A percentile compares a stretch with the other conserved stretches of the same genome.
These are phyloP conservation scores for Apiospora arundinis DNA, from an alignment of 2,329 filamentous ascomycete genomes.

Conservation along the genomic window DNA sequence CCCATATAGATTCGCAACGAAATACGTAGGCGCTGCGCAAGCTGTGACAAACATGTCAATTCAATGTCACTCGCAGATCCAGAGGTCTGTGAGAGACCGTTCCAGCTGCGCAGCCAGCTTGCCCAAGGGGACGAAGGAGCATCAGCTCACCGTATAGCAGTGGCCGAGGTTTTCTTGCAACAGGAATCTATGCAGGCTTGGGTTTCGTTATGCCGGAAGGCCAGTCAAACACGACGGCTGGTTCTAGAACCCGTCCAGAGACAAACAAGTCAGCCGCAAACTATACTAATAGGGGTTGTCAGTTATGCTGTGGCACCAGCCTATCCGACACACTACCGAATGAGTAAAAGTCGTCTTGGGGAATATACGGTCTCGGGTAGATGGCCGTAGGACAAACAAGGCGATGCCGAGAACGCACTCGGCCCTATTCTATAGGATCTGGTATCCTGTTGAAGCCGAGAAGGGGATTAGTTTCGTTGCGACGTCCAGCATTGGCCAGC, in stretches of 20 bases:
- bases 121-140: not conserved
- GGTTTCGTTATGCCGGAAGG: not conserved
- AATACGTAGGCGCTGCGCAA: conserved; percentile 1
- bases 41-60: not conserved
- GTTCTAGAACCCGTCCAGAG: not conserved
- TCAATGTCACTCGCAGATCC: not conserved
- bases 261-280: conserved; percentile 12
- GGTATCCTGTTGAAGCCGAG: not conserved
- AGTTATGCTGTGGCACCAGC: not conserved
- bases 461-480: not conserved
- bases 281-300: not conserved
- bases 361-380: not conserved
- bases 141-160: not conserved
- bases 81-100: not conserved
- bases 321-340: not conserved
- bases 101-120: not conserved
- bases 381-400: not conserved
- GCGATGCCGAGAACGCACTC: not conserved
- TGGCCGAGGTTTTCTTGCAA: not conserved
- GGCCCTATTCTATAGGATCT: not conserved
- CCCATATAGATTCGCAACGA: not conserved
- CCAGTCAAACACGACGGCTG: not conserved
- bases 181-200: not conserved
- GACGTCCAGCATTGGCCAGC: not conserved
- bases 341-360: not conserved